Evolutionary conservation across 345 rosid species (phyloP).

Genomic region (Citrus mangshanensis): DNA sequence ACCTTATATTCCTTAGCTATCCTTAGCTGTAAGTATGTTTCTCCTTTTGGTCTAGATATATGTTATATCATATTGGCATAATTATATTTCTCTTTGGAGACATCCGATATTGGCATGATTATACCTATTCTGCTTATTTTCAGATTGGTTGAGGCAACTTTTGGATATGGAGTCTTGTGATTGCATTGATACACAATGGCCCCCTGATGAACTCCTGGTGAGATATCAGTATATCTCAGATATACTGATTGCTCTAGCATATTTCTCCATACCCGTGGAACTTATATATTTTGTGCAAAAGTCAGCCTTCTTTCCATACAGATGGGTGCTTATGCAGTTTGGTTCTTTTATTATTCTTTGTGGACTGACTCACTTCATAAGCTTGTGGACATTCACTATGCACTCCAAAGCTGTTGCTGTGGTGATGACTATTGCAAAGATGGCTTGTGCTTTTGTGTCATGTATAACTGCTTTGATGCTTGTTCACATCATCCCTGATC

Average conservation of each 20-base stretch:
- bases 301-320: constrained; percentile 86
- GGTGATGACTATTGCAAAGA: constrained; percentile 78
- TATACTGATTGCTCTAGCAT: constrained; percentile 79
- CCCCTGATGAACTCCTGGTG: constrained; percentile 72
- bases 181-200: constrained; percentile 70
- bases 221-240: constrained; percentile 94
- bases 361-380: constrained; percentile 93
- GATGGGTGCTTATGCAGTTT: constrained; percentile 97
- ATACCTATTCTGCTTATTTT: constrained; percentile 3
- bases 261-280: constrained; percentile 91
- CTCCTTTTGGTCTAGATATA: not conserved
- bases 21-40: not conserved
- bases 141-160: constrained; percentile 21
- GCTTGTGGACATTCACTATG: constrained; percentile 76
- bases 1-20: not conserved
- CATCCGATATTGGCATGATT: not conserved
- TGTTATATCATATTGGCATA: not conserved
- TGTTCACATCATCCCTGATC: constrained; percentile 90
- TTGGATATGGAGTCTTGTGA: constrained; percentile 72
- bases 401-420: constrained; percentile 81
- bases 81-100: not conserved
- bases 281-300: constrained; percentile 85
- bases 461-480: constrained; percentile 87
- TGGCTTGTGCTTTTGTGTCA: constrained; percentile 83
- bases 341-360: constrained; percentile 94